phyloP scores from a whole-genome alignment of 2,329 filamentous ascomycete genomes.

The Colletotrichum viniferum region DNA sequence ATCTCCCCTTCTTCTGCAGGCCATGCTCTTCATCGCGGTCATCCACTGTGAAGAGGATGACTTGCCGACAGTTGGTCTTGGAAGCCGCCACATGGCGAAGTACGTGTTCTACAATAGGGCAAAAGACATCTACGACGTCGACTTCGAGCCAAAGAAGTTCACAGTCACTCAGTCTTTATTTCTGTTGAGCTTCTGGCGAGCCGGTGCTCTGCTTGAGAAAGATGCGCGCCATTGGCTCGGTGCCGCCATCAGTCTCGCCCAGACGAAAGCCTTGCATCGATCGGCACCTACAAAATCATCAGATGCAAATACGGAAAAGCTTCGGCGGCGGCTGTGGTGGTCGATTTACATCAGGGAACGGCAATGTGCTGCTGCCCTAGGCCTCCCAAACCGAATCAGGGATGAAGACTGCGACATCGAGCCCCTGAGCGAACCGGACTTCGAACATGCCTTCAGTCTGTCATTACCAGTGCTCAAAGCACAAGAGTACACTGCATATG shows the following conservation, averaged over 20 bases:
- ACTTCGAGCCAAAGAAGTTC: not conserved
- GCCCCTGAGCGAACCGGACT: not conserved
- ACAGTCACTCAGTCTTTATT: not conserved
- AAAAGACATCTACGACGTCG: not conserved
- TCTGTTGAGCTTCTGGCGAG: constrained; percentile 38
- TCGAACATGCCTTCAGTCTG: not conserved
- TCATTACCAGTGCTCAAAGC: not conserved
- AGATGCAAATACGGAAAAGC: constrained; percentile 29
- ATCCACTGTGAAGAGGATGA: not conserved
- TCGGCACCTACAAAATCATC: constrained; percentile 4
- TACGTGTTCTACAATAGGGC: not conserved
- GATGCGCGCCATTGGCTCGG: constrained; percentile 55
- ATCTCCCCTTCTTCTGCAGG: not conserved
- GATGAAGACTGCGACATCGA: constrained; percentile 51
- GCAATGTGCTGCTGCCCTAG: constrained; percentile 48
- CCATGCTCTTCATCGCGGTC: not conserved
- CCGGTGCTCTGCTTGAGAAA: constrained; percentile 48
- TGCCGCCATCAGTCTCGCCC: constrained; percentile 54
- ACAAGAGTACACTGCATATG: not conserved
- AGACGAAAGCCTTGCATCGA: constrained; percentile 51
- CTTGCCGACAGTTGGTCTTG: not conserved
- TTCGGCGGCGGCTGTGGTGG: constrained; percentile 57
- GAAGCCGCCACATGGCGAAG: not conserved
- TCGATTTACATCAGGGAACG: constrained; percentile 55
- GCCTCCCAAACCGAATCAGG: constrained; percentile 49